A percentile compares a stretch with the other conserved stretches of the same genome.
Conservation (phyloP, 441 rosid genomes). For the Populus hybrid region DNA sequence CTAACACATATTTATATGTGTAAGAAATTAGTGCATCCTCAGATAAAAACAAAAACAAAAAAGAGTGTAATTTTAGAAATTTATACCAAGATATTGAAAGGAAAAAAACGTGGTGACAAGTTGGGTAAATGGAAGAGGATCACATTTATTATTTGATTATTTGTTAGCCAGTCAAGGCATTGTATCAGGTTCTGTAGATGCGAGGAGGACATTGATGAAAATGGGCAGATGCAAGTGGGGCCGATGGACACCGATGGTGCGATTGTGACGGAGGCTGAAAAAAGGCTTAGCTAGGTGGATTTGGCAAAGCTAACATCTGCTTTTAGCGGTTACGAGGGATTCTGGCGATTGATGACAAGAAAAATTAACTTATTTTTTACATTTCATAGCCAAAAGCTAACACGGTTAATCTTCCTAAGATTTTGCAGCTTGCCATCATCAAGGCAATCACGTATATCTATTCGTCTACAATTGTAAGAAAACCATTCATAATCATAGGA, state of each 20-base stretch:
- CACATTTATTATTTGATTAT: neutral
- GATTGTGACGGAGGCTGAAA: neutral
- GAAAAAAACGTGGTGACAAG: neutral
- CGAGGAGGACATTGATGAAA: neutral
- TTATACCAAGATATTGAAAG: too few species aligned
- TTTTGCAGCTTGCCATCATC: too few species aligned
- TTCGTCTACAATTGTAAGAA: too few species aligned
- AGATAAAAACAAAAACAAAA: too few species aligned
- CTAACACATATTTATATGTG: too few species aligned
- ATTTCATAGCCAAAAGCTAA: neutral
- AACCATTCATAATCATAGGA: too few species aligned
- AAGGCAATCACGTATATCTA: too few species aligned
- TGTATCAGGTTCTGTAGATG: neutral
- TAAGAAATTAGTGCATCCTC: too few species aligned
- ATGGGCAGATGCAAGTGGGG: neutral
- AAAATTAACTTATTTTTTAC: neutral
- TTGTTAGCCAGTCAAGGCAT: neutral
- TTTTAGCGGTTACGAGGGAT: neutral
- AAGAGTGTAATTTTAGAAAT: too few species aligned
- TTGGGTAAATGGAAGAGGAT: neutral
- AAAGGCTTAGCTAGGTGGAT: neutral
- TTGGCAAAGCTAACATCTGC: slow-evolving; percentile 15
- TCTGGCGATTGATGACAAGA: neutral
- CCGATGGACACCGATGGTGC: neutral
- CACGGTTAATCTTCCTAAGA: neutral